Evolutionary conservation across 1,284 basidiomycete species (phyloP), one percentile per base, ranked within the genome.

Genomic region (Cutaneotrichosporon sp.): DNA sequence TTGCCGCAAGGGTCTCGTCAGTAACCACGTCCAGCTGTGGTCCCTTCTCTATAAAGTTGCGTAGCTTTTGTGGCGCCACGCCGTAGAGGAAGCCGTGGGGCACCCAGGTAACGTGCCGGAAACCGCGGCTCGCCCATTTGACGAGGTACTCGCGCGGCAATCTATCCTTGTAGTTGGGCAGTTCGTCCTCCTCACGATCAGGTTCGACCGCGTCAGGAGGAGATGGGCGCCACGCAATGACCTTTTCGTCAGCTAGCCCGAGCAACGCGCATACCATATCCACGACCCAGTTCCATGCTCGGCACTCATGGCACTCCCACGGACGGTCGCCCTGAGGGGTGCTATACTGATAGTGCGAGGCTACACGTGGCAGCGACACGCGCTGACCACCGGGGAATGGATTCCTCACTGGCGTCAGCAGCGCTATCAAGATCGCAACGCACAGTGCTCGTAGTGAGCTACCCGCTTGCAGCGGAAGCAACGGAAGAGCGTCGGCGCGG

Each of bases 201-300:
- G 80, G 75, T 67, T 87, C 83, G 8, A 79, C 67, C 23, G 82
- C 83, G 56, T 80, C 78, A 1, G 80, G 70, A 23, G 87, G 87
- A 64, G 81, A 84, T 8, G 88, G 85, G 35, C 90, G 80, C 92
- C 92, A 97, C 0, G 90, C 92, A 39, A 96, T 78, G 59, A 97
- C 88, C 70, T 86, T 41, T 37, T 26, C 18, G 22, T 38, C 30
- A 48, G 39, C 17, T n/a, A 23, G 26, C 51, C 14, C 4, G 26
- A 36, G 30, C 7, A 7, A 20, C 14, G n/a, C n/a, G 56, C 71
- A 40, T 23, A 72, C 71, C 1, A 63, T 85, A 70, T 96, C 90
- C n/a, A 91, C 76, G 1, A 75, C 68, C 66, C 84, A 84, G 12
- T 77, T 76, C 70, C 81, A 92, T 8, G 84, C 86, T n/a, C 77